Percentiles rank a stretch among this genome's conserved stretches.
Evolutionary conservation across 371 early-diverging fungal genomes (phyloP).

Genomic region (Apophysomyces trapeziformis): DNA sequence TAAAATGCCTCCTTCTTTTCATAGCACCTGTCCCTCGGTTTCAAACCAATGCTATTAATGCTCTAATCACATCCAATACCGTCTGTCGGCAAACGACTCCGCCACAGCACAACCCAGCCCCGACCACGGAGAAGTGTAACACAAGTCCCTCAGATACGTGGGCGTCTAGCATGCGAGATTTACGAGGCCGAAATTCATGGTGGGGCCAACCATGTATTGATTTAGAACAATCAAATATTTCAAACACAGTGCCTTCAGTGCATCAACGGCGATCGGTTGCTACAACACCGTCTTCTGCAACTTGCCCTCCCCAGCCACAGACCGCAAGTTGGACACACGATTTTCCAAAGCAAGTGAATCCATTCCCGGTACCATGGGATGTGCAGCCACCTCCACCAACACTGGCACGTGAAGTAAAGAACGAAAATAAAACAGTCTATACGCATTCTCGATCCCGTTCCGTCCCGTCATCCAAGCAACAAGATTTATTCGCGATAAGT

Average conservation of each 20-base stretch:
- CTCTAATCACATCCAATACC: constrained; percentile 32
- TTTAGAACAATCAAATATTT: neutral
- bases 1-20: neutral
- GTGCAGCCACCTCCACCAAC: constrained; percentile 12
- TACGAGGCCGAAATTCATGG: constrained; percentile 14
- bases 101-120: neutral
- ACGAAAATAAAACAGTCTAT: constrained; percentile 22
- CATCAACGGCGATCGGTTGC: neutral
- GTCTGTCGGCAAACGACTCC: constrained; percentile 12
- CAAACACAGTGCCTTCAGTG: neutral
- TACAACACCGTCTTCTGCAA: neutral
- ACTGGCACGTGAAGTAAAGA: constrained; percentile 7
- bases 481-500: constrained; percentile 16
- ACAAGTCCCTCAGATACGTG: constrained; percentile 9
- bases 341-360: constrained; percentile 2
- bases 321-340: constrained; percentile 3
- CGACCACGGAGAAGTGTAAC: neutral
- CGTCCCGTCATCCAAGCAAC: constrained; percentile 22
- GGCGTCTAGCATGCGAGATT: neutral
- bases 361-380: neutral
- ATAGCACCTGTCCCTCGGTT: constrained; percentile 51
- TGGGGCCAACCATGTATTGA: constrained; percentile 14
- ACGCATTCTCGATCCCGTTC: constrained; percentile 46
- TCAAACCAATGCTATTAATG: constrained; percentile 44
- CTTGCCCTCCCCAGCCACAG: constrained; percentile 11